phyloP scores from a whole-genome alignment of 345 rosid species.

The Passiflora organensis region DNA sequence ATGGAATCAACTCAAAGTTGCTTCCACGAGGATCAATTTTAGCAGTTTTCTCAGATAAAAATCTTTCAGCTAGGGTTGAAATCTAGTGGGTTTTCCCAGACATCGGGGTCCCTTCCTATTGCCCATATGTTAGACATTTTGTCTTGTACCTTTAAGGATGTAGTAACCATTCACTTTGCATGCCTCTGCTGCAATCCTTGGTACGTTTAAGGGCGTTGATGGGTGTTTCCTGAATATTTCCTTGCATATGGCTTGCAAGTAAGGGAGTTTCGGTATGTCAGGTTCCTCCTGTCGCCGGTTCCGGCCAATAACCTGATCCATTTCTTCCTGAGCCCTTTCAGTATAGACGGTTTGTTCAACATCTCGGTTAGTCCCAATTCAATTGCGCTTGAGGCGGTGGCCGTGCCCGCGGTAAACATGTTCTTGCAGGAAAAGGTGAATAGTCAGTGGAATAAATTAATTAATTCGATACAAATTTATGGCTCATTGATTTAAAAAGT shows the following conservation, averaged over 20 bases:
- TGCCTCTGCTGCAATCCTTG: constrained; percentile 33
- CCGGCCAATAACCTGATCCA: constrained; percentile 56
- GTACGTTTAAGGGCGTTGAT: constrained; percentile 47
- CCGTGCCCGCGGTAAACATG: constrained; percentile 58
- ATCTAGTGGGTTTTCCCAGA: constrained; percentile 44
- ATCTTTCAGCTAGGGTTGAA: constrained; percentile 48
- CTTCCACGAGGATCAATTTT: constrained; percentile 41
- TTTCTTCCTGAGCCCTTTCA: constrained; percentile 50
- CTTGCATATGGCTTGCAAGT: constrained; percentile 50
- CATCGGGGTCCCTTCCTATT: constrained; percentile 50
- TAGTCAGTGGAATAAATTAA: too few relatives aligned
- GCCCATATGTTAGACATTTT: constrained; percentile 60
- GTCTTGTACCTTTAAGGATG: constrained; percentile 37
- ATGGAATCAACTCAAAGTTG: constrained; percentile 50
- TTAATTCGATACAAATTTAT: too few relatives aligned
- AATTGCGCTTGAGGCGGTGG: constrained; percentile 52
- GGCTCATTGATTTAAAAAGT: too few relatives aligned
- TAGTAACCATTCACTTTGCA: constrained; percentile 45
- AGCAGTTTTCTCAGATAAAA: constrained; percentile 23
- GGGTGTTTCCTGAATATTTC: constrained; percentile 53
- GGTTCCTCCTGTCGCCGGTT: constrained; percentile 45
- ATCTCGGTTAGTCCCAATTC: constrained; percentile 59
- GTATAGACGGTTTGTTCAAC: constrained; percentile 33
- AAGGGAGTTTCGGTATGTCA: constrained; percentile 44
- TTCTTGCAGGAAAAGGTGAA: too few relatives aligned